Percentiles rank a stretch among this genome's conserved stretches.
phyloP scores from a whole-genome alignment of 2,329 filamentous ascomycete species.

The Trichoderma brevicompactum region DNA sequence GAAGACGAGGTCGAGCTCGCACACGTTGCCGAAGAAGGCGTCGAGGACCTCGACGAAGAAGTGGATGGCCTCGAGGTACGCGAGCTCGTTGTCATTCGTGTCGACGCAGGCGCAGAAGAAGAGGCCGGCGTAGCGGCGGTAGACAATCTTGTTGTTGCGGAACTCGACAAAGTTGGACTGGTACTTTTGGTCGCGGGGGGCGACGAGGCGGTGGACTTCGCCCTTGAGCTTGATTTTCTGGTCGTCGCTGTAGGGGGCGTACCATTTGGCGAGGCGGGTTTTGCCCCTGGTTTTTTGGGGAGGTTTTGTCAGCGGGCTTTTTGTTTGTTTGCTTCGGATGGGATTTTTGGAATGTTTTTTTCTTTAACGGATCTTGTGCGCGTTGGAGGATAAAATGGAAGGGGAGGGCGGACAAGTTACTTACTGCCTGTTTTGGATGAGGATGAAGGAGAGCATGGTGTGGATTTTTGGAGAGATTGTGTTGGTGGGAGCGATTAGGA shows the following conservation, averaged over 20 bases:
- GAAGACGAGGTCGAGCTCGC: slow-evolving; percentile 90
- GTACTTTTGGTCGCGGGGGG: slow-evolving; percentile 97
- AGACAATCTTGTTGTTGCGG: slow-evolving; percentile 94
- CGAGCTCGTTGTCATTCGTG: slow-evolving; percentile 97
- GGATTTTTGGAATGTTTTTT: neutral
- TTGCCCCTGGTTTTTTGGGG: slow-evolving; percentile 74
- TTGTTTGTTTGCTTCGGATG: neutral
- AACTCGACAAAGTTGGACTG: slow-evolving; percentile 99
- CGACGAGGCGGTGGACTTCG: slow-evolving; percentile 97
- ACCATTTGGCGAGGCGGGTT: slow-evolving; percentile 98
- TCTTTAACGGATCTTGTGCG: neutral
- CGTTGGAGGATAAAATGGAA: neutral
- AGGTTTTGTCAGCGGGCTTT: neutral
- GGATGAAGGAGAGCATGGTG: slow-evolving; percentile 78
- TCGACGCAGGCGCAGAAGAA: slow-evolving; percentile 99
- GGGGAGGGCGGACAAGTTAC: slow-evolving; percentile 29
- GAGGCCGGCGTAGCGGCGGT: slow-evolving; percentile 93
- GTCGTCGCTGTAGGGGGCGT: slow-evolving; percentile 96
- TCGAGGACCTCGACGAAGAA: slow-evolving; percentile 99
- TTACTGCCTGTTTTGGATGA: slow-evolving; percentile 88
- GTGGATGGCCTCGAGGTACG: slow-evolving; percentile 95
- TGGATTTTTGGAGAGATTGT: neutral
- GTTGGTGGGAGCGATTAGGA: neutral
- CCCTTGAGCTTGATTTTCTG: slow-evolving; percentile 99
- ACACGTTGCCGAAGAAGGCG: slow-evolving; percentile 98